Conservation (phyloP, 495 filamentous ascomycete genomes). For the Penicillium psychrofluorescens region DNA sequence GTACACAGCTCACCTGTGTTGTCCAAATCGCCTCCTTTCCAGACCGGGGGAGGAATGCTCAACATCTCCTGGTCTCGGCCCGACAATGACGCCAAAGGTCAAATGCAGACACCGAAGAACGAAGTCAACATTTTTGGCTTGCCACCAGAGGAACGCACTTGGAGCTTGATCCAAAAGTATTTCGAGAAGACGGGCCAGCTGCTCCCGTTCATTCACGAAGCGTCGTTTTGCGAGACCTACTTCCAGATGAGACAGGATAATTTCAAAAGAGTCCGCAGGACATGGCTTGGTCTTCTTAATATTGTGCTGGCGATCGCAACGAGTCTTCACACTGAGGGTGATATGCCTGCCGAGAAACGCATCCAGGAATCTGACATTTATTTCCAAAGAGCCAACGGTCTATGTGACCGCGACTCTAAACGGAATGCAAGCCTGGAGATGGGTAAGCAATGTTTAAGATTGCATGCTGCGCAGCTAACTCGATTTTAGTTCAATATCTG, state of each 20-base stretch:
- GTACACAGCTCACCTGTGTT: not conserved
- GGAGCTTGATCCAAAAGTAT: constrained; percentile 19
- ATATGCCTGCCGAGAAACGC: constrained; percentile 5
- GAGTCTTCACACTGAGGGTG: constrained; percentile 10
- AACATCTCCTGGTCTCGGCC: constrained; percentile 14
- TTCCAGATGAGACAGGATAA: constrained; percentile 18
- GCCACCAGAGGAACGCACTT: constrained; percentile 14
- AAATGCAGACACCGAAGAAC: not conserved
- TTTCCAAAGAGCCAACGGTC: constrained; percentile 22
- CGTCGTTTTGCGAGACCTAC: constrained; percentile 28
- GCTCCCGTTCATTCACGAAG: constrained; percentile 30
- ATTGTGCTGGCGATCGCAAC: constrained; percentile 16
- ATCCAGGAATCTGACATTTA: constrained; percentile 29
- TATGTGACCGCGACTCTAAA: constrained; percentile 24
- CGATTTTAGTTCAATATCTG: constrained; percentile 22
- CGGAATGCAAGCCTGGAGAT: constrained; percentile 28
- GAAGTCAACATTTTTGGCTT: constrained; percentile 14
- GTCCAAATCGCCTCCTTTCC: not conserved
- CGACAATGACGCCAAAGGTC: not conserved
- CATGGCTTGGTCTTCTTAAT: constrained; percentile 20
- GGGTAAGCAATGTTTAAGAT: constrained; percentile 8
- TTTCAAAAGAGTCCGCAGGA: constrained; percentile 26
- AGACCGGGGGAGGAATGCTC: constrained; percentile 10
- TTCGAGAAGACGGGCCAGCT: constrained; percentile 33
- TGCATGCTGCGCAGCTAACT: not conserved